These are phyloP conservation scores for Hyphopichia khmerensis DNA, from an alignment of 1,139 yeast genomes.

Conservation along the genomic window DNA sequence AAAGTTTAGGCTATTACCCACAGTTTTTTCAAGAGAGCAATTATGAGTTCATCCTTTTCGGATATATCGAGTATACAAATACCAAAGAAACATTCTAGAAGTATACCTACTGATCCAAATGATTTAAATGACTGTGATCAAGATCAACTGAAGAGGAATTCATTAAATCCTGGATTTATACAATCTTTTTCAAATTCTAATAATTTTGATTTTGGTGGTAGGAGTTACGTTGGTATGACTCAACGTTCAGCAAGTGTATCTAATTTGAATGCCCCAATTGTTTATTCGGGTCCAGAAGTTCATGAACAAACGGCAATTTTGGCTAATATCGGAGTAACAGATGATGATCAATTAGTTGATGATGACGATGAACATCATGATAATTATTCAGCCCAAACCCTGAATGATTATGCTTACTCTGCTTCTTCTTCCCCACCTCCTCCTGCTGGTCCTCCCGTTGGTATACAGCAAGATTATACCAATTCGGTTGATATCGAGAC, in stretches of 20 bases:
- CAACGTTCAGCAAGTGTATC: slow-evolving; percentile 18
- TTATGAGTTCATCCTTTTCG: too few relatives aligned
- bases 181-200: slow-evolving; percentile 9
- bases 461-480: neutral
- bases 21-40: too few relatives aligned
- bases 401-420: slow-evolving; percentile 12
- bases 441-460: slow-evolving; percentile 14
- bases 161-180: neutral
- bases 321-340: slow-evolving; percentile 60
- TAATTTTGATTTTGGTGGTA: slow-evolving; percentile 43
- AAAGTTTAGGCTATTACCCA: neutral
- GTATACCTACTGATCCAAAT: too few relatives aligned
- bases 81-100: too few relatives aligned
- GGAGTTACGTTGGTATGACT: slow-evolving; percentile 40
- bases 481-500: neutral
- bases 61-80: too few relatives aligned
- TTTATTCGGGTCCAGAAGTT: slow-evolving; percentile 50
- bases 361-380: neutral
- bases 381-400: too few relatives aligned
- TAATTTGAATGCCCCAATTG: slow-evolving; percentile 31
- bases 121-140: too few relatives aligned
- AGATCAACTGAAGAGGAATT: neutral
- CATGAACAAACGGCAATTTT: slow-evolving; percentile 66
- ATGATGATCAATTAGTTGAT: slow-evolving; percentile 22
- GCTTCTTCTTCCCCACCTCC: slow-evolving; percentile 23